Conservation (phyloP, 1,139 yeast species). For the Yamadazyma pseudoaaseri region DNA sequence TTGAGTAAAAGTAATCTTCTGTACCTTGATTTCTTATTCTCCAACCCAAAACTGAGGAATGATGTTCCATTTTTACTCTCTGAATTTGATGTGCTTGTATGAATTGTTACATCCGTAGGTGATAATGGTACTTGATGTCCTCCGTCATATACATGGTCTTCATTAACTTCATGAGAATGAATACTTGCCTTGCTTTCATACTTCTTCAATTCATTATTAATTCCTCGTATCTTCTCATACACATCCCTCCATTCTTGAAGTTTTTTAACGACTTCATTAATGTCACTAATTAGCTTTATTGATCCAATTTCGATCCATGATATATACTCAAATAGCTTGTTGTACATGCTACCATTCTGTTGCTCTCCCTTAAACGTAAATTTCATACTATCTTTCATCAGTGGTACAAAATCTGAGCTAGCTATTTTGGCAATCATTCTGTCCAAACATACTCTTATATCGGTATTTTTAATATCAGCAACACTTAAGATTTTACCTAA, state of each 20-base stretch:
- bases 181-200: constrained; percentile 20
- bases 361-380: constrained; percentile 14
- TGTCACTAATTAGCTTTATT: constrained; percentile 37
- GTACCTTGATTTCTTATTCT: constrained; percentile 35
- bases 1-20: constrained; percentile 29
- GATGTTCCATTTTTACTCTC: constrained; percentile 8
- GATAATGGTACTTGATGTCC: background rate
- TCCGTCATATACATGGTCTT: background rate
- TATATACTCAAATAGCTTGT: constrained; percentile 20
- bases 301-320: constrained; percentile 31
- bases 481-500: constrained; percentile 46
- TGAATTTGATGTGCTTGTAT: background rate
- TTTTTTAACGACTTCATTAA: constrained; percentile 35
- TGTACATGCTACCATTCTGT: constrained; percentile 16
- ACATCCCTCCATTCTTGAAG: constrained; percentile 55
- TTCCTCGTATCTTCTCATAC: constrained; percentile 25
- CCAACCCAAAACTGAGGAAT: constrained; percentile 36
- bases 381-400: constrained; percentile 5
- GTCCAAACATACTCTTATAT: constrained; percentile 29
- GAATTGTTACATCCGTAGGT: constrained; percentile 1
- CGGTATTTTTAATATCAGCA: constrained; percentile 44
- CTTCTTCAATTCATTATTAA: constrained; percentile 30
- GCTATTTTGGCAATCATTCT: constrained; percentile 17
- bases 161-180: constrained; percentile 8
- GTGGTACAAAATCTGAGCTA: constrained; percentile 10